phyloP scores from a whole-genome alignment of 2,329 filamentous ascomycete genomes.

The Fusarium phyllophilum region DNA sequence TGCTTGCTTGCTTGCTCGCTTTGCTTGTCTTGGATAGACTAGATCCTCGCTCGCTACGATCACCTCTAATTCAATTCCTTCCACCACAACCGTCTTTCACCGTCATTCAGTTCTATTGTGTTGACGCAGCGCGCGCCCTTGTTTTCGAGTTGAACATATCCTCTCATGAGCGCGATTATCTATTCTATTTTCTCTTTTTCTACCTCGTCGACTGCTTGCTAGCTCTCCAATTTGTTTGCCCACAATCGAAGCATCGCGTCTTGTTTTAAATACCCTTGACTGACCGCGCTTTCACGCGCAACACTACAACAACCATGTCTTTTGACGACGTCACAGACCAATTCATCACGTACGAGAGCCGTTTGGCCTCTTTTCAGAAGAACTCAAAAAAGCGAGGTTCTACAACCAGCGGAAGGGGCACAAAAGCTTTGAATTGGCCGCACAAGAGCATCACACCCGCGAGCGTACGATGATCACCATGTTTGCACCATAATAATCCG shows the following conservation, averaged over 20 bases:
- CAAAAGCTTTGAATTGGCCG: conserved; percentile 78
- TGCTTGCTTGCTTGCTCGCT: not conserved
- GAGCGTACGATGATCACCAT: conserved; percentile 40
- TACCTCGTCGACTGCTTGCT: conserved; percentile 10
- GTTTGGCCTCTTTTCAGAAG: conserved; percentile 81
- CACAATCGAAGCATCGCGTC: conserved; percentile 33
- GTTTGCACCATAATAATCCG: conserved; percentile 5
- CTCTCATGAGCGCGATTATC: conserved; percentile 34
- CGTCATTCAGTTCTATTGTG: not conserved
- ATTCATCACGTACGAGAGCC: conserved; percentile 75
- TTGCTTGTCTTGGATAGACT: conserved; percentile 8
- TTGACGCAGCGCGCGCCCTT: conserved; percentile 12
- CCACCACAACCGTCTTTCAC: conserved; percentile 24
- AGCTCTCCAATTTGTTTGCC: not conserved
- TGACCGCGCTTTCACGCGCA: conserved; percentile 35
- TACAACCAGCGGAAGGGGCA: conserved; percentile 61
- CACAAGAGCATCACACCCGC: conserved; percentile 60
- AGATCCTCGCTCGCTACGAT: conserved; percentile 3
- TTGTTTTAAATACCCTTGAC: conserved; percentile 25
- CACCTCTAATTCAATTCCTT: conserved; percentile 36
- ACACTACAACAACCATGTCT: conserved; percentile 44
- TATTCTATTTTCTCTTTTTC: conserved; percentile 18
- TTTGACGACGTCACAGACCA: conserved; percentile 53
- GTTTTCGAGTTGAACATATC: conserved; percentile 6
- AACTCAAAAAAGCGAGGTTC: conserved; percentile 77